Base-by-base conservation (phyloP, 495 filamentous ascomycete genomes). In the Ascodesmis nigricans region DNA sequence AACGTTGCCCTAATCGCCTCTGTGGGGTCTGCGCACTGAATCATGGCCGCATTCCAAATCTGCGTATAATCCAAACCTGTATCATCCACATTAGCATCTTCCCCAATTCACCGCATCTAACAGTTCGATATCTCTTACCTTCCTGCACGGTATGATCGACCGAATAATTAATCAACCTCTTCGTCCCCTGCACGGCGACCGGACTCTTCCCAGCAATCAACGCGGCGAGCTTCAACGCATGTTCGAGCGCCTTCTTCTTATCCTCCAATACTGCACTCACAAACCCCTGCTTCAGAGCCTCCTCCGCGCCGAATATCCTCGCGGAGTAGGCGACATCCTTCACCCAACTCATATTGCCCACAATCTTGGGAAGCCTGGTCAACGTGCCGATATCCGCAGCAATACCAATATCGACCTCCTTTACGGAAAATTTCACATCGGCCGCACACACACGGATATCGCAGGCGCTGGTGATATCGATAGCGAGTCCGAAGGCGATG, bases 331-430 rank as follows among this genome's bases (percentile, higher is more conserved):
- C 69, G 0, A 95, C 75, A 22, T 95, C 90, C 55, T 92, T 92
- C 18, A 91, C 78, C 82, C 84, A 97, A 6, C 71, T 73, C 36
- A 58, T 57, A 38, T 59, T 71, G 1, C 73, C 73, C 3, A 91
- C 80, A 5, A 75, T 60, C 56, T 90, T 87, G 20, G 87, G 87
- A 26, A 97, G 58, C 2, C 87, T 73, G 14, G 64, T 69, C 24
- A 97, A 57, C 1, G 82, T 92, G 10, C 87, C 87, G 30, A 95
- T 71, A 54, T 97, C 87, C 10, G 87, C 87, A 8, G 87, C 87
- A 18, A 97, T 54, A 15, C 33, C 33, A 22, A 95, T 90, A 50
- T 93, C 87, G 9, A 92, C 80, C 58, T 95, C 90, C 50, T 92
- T 92, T 15, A 95, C 80, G 0, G 71, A 60, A 44, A 93, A 78